These are phyloP conservation scores for Colletotrichum sansevieriae DNA, from an alignment of 2,329 filamentous ascomycete genomes.

Conservation along the genomic window DNA sequence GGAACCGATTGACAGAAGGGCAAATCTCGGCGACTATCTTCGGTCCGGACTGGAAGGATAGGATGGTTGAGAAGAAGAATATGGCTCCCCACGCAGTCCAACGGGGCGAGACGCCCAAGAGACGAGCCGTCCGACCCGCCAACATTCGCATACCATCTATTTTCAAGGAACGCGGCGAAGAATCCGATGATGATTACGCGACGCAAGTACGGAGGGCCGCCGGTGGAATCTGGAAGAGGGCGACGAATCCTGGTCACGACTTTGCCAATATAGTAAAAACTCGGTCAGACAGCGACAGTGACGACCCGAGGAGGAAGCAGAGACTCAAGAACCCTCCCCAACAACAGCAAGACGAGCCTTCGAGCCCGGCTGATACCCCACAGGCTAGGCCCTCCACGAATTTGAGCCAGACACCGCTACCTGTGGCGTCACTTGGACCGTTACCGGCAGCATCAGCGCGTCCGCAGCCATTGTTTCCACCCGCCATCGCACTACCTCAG, in stretches of 20 bases:
- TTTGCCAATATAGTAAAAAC: constrained; percentile 19
- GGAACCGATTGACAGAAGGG: constrained; percentile 34
- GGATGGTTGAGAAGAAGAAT: constrained; percentile 33
- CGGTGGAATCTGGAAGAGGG: constrained; percentile 35
- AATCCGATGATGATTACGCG: constrained; percentile 38
- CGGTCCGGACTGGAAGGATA: constrained; percentile 34
- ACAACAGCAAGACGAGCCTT: constrained; percentile 26
- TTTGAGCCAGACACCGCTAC: neutral
- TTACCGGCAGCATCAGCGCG: neutral
- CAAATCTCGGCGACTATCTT: constrained; percentile 35
- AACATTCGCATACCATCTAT: constrained; percentile 23
- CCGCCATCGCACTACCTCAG: constrained; percentile 10
- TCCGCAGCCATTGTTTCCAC: neutral
- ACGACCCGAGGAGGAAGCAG: constrained; percentile 2
- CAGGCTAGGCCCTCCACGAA: constrained; percentile 16
- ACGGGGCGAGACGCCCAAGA: constrained; percentile 18
- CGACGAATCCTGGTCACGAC: constrained; percentile 1
- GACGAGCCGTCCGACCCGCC: constrained; percentile 29
- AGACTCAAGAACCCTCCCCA: constrained; percentile 11
- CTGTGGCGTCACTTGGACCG: constrained; percentile 23
- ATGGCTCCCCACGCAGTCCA: constrained; percentile 36
- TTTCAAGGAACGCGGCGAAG: constrained; percentile 25
- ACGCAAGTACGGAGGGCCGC: constrained; percentile 24
- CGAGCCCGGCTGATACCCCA: constrained; percentile 25
- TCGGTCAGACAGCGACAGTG: constrained; percentile 39